These are phyloP conservation scores for Stemphylium lycopersici DNA, from an alignment of 2,329 filamentous ascomycete species.

Conservation along the genomic window DNA sequence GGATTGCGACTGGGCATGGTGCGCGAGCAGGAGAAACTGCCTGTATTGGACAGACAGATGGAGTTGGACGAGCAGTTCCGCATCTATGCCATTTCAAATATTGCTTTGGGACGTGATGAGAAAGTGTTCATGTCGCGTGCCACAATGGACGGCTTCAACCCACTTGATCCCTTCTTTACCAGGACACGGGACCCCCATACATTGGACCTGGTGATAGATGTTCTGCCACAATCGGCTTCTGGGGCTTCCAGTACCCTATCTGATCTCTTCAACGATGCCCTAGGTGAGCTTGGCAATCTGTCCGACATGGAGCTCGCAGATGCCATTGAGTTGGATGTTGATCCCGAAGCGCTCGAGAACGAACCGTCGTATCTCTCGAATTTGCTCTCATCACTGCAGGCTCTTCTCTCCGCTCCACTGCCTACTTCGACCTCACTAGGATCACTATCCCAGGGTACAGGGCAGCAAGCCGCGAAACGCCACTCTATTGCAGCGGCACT, in stretches of 20 bases:
- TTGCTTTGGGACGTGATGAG: slow-evolving; percentile 85
- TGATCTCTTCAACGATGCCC: slow-evolving; percentile 30
- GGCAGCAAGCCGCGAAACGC: slow-evolving; percentile 26
- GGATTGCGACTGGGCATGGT: slow-evolving; percentile 70
- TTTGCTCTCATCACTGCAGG: slow-evolving; percentile 46
- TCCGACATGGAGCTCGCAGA: slow-evolving; percentile 31
- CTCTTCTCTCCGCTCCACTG: slow-evolving; percentile 37
- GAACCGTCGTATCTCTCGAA: slow-evolving; percentile 42
- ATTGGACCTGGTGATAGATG: slow-evolving; percentile 75
- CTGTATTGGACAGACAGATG: slow-evolving; percentile 43
- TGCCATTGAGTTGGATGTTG: slow-evolving; percentile 32
- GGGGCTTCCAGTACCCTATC: slow-evolving; percentile 23
- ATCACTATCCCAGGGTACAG: slow-evolving; percentile 8
- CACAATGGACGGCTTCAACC: slow-evolving; percentile 69
- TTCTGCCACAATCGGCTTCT: slow-evolving; percentile 34
- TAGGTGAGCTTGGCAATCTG: slow-evolving; percentile 33
- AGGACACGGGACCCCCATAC: slow-evolving; percentile 74
- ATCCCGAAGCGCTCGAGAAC: slow-evolving; percentile 30
- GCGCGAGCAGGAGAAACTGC: slow-evolving; percentile 60
- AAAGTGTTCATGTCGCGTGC: slow-evolving; percentile 80
- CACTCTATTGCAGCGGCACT: slow-evolving; percentile 56
- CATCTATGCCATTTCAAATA: slow-evolving; percentile 80
- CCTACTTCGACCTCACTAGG: slow-evolving; percentile 20
- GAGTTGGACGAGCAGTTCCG: slow-evolving; percentile 61
- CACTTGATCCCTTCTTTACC: slow-evolving; percentile 84